Conservation (phyloP, 2,329 filamentous ascomycete species). For the Stachybotrys echinatus region DNA sequence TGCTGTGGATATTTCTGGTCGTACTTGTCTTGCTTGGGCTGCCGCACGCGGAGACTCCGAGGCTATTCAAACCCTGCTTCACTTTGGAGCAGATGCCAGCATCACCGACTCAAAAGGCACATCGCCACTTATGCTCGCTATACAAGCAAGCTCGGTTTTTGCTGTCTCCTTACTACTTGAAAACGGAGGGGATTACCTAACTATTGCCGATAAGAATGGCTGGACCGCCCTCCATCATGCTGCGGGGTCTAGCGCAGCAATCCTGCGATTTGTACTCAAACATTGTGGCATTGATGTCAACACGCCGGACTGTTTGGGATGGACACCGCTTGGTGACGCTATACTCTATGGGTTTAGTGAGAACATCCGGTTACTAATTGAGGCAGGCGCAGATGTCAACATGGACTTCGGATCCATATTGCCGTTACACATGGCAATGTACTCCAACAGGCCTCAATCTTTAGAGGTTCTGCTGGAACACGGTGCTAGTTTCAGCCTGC, state of each 20-base stretch:
- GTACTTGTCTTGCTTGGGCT: neutral
- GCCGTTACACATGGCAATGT: no score
- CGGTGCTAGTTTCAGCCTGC: no score
- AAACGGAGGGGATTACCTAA: neutral
- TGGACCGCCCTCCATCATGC: neutral
- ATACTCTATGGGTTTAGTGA: neutral
- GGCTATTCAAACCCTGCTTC: neutral
- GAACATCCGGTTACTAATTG: neutral
- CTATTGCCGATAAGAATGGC: neutral
- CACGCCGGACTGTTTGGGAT: no score
- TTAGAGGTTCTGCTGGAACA: no score
- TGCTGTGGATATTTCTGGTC: neutral
- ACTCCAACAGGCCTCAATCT: no score
- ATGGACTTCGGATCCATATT: no score
- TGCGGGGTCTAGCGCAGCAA: no score
- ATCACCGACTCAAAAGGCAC: neutral
- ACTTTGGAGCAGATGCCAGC: neutral
- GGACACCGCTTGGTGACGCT: no score
- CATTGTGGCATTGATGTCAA: no score
- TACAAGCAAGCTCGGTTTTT: no score
- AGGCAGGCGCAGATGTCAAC: neutral
- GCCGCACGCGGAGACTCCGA: neutral
- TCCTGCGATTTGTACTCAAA: no score
- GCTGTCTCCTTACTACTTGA: no score
- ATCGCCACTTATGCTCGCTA: neutral